phyloP scores from a whole-genome alignment of 352 stramenopile species.

The Pythium aristosporum region DNA sequence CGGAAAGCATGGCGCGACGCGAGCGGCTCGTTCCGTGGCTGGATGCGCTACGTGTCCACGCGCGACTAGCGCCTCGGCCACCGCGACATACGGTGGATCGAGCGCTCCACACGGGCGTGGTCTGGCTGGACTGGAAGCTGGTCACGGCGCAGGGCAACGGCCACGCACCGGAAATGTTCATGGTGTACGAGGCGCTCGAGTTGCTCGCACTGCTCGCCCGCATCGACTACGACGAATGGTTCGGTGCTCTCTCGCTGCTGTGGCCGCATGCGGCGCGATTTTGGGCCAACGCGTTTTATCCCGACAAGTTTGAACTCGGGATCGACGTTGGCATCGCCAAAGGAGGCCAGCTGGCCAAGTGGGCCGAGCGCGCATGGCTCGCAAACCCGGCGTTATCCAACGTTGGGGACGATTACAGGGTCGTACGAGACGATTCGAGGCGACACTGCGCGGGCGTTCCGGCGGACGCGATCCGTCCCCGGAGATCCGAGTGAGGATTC shows the following conservation, averaged over 20 bases:
- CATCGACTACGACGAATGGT: slow-evolving; percentile 2
- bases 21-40: too few species aligned
- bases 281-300: not conserved
- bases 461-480: too few species aligned
- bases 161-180: not conserved
- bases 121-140: slow-evolving; percentile 4
- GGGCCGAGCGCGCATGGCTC: not conserved
- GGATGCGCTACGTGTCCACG: too few species aligned
- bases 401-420: too few species aligned
- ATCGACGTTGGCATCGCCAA: not conserved
- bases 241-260: not conserved
- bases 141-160: not conserved
- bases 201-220: slow-evolving; percentile 5
- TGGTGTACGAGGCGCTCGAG: not conserved
- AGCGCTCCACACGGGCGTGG: not conserved
- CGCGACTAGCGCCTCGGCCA: too few species aligned
- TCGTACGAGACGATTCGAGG: not conserved
- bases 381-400: not conserved
- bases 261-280: not conserved
- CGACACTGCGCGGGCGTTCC: not conserved
- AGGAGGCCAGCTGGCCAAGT: not conserved
- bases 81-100: too few species aligned
- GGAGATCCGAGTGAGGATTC: not conserved
- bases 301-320: not conserved
- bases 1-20: too few species aligned